phyloP scores from a whole-genome alignment of 2,329 filamentous ascomycete genomes.

The Fusarium sp. region DNA sequence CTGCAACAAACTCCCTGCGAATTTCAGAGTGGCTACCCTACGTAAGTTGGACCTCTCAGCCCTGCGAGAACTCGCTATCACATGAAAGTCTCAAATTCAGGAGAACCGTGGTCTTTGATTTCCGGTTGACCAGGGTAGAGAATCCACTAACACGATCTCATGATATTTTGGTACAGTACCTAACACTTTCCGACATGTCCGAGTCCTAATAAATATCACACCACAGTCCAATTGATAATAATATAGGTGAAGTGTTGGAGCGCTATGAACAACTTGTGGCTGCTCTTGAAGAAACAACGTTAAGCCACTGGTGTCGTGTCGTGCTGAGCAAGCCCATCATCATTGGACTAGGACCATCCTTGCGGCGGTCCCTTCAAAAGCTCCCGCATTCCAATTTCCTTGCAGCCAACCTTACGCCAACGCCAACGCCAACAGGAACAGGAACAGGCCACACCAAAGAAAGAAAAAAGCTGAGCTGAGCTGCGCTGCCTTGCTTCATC shows the following conservation, averaged over 20 bases:
- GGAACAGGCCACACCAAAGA: conserved; percentile 10
- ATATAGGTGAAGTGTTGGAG: background rate
- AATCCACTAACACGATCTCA: conserved; percentile 2
- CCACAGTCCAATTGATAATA: conserved; percentile 9
- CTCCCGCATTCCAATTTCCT: conserved; percentile 20
- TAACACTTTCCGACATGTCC: conserved; percentile 6
- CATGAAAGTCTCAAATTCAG: conserved; percentile 11
- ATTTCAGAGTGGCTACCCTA: background rate
- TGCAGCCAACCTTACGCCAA: background rate
- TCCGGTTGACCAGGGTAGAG: conserved; percentile 8
- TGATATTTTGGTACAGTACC: conserved; percentile 27
- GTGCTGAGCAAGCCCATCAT: conserved; percentile 19
- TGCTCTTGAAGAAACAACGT: conserved; percentile 20
- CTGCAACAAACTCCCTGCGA: background rate
- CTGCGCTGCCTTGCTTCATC: conserved; percentile 30
- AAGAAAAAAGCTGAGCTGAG: background rate
- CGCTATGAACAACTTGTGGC: background rate
- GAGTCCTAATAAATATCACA: conserved; percentile 22
- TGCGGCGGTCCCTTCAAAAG: conserved; percentile 22
- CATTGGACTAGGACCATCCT: conserved; percentile 39
- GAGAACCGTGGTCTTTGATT: background rate
- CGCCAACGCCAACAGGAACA: background rate
- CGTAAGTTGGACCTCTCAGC: background rate
- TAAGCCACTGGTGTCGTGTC: conserved; percentile 19
- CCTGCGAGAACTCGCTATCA: conserved; percentile 6